A percentile compares a stretch with the other conserved stretches of the same genome.
Evolutionary conservation across 306 rosid genomes (phyloP).

Genomic region (Canavalia gladiata): DNA sequence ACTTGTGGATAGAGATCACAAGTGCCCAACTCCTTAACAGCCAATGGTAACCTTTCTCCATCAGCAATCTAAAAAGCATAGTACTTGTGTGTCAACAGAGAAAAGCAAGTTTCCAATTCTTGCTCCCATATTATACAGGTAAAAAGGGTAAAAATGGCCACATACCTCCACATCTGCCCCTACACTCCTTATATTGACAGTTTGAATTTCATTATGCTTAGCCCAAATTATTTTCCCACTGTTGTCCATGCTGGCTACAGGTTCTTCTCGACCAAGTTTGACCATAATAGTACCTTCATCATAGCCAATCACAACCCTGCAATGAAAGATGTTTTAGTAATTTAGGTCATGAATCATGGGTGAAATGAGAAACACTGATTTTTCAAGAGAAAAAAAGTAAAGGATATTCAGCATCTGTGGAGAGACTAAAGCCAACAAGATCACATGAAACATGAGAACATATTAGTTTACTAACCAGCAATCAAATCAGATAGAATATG

Average conservation of each 20-base stretch:
- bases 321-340: slow-evolving; percentile 31
- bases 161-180: slow-evolving; percentile 95
- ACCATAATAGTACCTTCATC: slow-evolving; percentile 99
- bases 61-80: slow-evolving; percentile 79
- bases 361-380: slow-evolving; percentile 4
- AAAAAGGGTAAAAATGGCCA: slow-evolving; percentile 28
- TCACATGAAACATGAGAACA: slow-evolving; percentile 14
- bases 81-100: slow-evolving; percentile 34
- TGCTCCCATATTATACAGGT: not conserved
- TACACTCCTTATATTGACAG: slow-evolving; percentile 93
- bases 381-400: slow-evolving; percentile 19
- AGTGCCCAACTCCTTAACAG: slow-evolving; percentile 96
- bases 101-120: slow-evolving; percentile 33
- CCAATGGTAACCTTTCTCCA: slow-evolving; percentile 97
- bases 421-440: slow-evolving; percentile 28
- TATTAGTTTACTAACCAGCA: slow-evolving; percentile 20
- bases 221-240: slow-evolving; percentile 98
- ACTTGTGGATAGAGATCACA: slow-evolving; percentile 99
- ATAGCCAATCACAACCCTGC: slow-evolving; percentile 96
- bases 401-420: slow-evolving; percentile 33
- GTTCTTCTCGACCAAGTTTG: slow-evolving; percentile 98
- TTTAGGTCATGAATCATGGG: slow-evolving; percentile 7
- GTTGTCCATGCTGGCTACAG: slow-evolving; percentile 99
- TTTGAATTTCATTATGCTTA: slow-evolving; percentile 97
- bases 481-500: slow-evolving; percentile 23